Conservation (phyloP, 2,329 filamentous ascomycete species). For the Ophiocordyceps camponoti-leonardi region DNA sequence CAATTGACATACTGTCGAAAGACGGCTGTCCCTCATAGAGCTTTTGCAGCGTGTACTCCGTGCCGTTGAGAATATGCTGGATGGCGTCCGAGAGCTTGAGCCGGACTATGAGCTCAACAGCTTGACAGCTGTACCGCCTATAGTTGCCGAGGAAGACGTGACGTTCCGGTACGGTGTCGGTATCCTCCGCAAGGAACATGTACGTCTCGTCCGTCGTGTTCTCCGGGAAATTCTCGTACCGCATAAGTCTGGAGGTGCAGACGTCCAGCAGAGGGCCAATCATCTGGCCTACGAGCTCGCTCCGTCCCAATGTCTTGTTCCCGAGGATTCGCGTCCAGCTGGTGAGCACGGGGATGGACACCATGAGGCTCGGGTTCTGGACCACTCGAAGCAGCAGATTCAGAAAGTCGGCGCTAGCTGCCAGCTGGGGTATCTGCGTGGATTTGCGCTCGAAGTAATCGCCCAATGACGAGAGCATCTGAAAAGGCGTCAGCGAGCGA, state of each 20-base stretch:
- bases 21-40: constrained; percentile 55
- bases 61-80: constrained; percentile 66
- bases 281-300: constrained; percentile 42
- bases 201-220: constrained; percentile 66
- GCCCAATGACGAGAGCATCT: constrained; percentile 75
- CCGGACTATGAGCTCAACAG: constrained; percentile 76
- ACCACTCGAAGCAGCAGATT: constrained; percentile 64
- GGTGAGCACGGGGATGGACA: constrained; percentile 84
- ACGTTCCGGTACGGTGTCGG: constrained; percentile 82
- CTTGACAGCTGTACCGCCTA: constrained; percentile 68
- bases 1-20: constrained; percentile 39
- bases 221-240: constrained; percentile 74
- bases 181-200: constrained; percentile 77
- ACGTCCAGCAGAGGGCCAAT: constrained; percentile 66
- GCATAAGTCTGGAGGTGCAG: constrained; percentile 67
- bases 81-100: constrained; percentile 73
- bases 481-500: constrained; percentile 2
- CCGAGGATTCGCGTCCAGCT: constrained; percentile 74
- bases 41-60: constrained; percentile 55
- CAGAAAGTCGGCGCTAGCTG: constrained; percentile 58
- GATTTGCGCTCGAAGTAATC: constrained; percentile 71
- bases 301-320: constrained; percentile 47
- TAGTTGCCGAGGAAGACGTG: constrained; percentile 96
- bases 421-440: constrained; percentile 41
- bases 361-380: constrained; percentile 71